These are phyloP conservation scores for Hansenula lynferdii DNA, from an alignment of 1,139 yeast genomes.

Conservation along the genomic window DNA sequence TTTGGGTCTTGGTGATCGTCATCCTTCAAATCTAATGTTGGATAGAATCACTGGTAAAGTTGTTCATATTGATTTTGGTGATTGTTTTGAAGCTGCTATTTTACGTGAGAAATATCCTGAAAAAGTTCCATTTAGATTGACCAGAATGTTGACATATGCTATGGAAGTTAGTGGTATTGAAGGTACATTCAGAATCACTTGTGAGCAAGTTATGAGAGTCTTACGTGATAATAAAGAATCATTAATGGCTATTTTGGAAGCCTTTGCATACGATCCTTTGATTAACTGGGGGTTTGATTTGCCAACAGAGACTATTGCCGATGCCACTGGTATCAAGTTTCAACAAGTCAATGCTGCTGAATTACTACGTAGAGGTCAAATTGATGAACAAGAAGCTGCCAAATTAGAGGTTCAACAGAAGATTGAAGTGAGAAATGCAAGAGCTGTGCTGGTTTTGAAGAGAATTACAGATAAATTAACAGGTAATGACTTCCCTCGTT, in stretches of 20 bases:
- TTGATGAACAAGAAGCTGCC: slow-evolving; percentile 71
- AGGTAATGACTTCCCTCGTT: slow-evolving; percentile 85
- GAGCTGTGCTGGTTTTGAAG: slow-evolving; percentile 87
- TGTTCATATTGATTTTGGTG: slow-evolving; percentile 97
- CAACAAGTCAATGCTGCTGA: slow-evolving; percentile 66
- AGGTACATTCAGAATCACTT: slow-evolving; percentile 93
- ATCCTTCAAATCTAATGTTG: slow-evolving; percentile 95
- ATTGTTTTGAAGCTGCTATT: slow-evolving; percentile 98
- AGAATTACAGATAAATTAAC: slow-evolving; percentile 90
- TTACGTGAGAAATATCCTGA: slow-evolving; percentile 96
- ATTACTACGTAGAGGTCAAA: slow-evolving; percentile 64
- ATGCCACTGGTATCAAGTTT: slow-evolving; percentile 64
- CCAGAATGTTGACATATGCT: slow-evolving; percentile 96
- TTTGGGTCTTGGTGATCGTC: slow-evolving; percentile 94
- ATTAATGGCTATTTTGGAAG: slow-evolving; percentile 95
- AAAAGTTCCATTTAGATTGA: slow-evolving; percentile 94
- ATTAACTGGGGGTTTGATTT: slow-evolving; percentile 98
- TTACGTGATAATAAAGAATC: slow-evolving; percentile 93
- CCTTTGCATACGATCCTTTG: slow-evolving; percentile 97
- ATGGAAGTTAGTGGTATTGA: slow-evolving; percentile 99
- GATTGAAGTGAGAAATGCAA: slow-evolving; percentile 77
- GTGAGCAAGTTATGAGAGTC: slow-evolving; percentile 96
- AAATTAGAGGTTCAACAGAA: slow-evolving; percentile 70
- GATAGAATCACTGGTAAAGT: slow-evolving; percentile 94
- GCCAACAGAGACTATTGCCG: slow-evolving; percentile 75